Conservation (phyloP, 2,329 filamentous ascomycete genomes). For the Phyllosticta citriasiana region DNA sequence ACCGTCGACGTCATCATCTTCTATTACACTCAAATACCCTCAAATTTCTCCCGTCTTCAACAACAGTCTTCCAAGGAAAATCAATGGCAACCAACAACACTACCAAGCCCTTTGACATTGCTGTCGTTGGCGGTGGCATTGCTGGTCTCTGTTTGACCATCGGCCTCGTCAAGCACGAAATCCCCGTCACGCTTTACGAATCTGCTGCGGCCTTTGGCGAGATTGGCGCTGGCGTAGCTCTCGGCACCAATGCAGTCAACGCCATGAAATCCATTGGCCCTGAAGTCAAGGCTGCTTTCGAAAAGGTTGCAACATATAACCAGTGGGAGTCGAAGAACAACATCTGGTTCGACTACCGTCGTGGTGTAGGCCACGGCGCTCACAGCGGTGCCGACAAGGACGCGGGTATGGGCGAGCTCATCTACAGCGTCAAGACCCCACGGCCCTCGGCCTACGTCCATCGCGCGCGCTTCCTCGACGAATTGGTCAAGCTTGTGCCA, state of each 20-base stretch:
- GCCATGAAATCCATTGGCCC: slow-evolving; percentile 46
- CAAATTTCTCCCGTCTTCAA: not conserved
- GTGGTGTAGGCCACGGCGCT: slow-evolving; percentile 21
- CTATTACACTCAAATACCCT: not conserved
- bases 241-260: slow-evolving; percentile 46
- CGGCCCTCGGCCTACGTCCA: slow-evolving; percentile 28
- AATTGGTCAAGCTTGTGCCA: slow-evolving; percentile 39
- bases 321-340: slow-evolving; percentile 24
- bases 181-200: slow-evolving; percentile 47
- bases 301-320: slow-evolving; percentile 32
- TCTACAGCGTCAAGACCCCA: slow-evolving; percentile 16
- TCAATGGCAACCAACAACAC: slow-evolving; percentile 23
- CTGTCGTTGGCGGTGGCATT: slow-evolving; percentile 52
- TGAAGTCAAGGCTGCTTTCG: slow-evolving; percentile 33
- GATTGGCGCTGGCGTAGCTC: slow-evolving; percentile 48
- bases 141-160: slow-evolving; percentile 46
- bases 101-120: slow-evolving; percentile 32
- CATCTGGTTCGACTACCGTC: slow-evolving; percentile 34
- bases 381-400: slow-evolving; percentile 10
- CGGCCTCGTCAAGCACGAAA: slow-evolving; percentile 37
- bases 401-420: slow-evolving; percentile 17
- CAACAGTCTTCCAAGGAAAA: not conserved
- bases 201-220: slow-evolving; percentile 45
- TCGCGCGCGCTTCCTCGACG: slow-evolving; percentile 40
- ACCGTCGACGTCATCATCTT: not conserved